A percentile compares a stretch with the other conserved stretches of the same genome.
phyloP scores from a whole-genome alignment of 2,329 filamentous ascomycete species.

The Penicillium sp. region DNA sequence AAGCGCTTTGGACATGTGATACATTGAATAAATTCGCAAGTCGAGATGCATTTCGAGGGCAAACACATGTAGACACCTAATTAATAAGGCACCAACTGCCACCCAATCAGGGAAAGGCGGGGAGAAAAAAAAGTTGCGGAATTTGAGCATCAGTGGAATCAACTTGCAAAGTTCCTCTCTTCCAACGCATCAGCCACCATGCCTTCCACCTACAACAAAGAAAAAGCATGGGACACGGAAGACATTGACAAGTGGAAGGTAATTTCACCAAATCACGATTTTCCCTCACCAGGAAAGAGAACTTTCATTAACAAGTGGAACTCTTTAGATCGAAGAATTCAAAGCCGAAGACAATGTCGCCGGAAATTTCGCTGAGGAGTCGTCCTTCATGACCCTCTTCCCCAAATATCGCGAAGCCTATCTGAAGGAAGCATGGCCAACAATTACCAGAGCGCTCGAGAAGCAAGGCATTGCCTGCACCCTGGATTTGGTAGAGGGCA shows the following conservation, averaged over 20 bases:
- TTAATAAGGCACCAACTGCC: neutral
- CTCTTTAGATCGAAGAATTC: constrained; percentile 70
- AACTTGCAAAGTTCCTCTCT: constrained; percentile 8
- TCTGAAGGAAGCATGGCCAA: constrained; percentile 87
- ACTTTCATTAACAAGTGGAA: constrained; percentile 5
- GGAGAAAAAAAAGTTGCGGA: constrained; percentile 27
- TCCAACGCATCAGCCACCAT: constrained; percentile 49
- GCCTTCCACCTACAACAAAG: constrained; percentile 85
- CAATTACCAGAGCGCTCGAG: constrained; percentile 82
- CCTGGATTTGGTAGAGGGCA: constrained; percentile 90
- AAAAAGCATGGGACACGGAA: constrained; percentile 94
- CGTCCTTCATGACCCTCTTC: constrained; percentile 78
- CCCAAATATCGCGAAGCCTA: constrained; percentile 97
- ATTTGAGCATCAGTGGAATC: constrained; percentile 21
- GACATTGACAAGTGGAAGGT: constrained; percentile 97
- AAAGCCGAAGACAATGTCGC: constrained; percentile 79
- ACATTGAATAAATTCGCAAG: neutral
- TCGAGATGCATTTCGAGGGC: neutral
- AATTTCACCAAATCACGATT: neutral
- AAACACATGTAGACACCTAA: neutral
- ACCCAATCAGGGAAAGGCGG: constrained; percentile 24
- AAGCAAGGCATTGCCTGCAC: constrained; percentile 87
- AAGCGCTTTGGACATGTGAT: neutral
- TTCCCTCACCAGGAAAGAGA: neutral
- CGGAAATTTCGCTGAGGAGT: constrained; percentile 89